A percentile compares a stretch with the other conserved stretches of the same genome.
Evolutionary conservation across 2,329 filamentous ascomycete species (phyloP).

Genomic region (Cladosporium colombiae): DNA sequence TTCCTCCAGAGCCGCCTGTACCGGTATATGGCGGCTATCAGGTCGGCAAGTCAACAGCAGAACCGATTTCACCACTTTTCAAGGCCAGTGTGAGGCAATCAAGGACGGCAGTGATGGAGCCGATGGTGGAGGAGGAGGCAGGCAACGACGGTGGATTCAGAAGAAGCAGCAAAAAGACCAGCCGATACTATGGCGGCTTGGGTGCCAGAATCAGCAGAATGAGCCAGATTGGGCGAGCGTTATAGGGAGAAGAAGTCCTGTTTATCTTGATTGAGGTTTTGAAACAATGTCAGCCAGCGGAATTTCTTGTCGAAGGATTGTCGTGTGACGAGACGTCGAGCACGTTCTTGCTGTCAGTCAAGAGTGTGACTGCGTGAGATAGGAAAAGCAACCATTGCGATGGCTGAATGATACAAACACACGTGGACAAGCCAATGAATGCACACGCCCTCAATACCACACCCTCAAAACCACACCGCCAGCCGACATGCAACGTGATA

Average conservation of each 20-base stretch:
- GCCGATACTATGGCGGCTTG: conserved; percentile 8
- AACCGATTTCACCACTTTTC: not conserved
- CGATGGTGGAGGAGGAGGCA: conserved; percentile 16
- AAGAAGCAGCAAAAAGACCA: conserved; percentile 9
- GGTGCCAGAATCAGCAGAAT: conserved; percentile 9
- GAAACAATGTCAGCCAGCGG: not conserved
- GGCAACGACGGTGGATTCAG: not conserved
- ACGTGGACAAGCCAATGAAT: not conserved
- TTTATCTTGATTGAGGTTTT: not conserved
- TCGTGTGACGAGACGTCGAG: not conserved
- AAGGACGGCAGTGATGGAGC: conserved; percentile 10
- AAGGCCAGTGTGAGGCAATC: not conserved
- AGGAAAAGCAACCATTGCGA: not conserved
- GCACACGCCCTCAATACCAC: not conserved
- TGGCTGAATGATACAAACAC: not conserved
- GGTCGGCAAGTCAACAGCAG: not conserved
- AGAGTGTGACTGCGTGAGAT: not conserved
- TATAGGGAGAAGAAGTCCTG: not conserved
- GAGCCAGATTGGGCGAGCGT: conserved; percentile 16
- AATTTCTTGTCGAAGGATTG: not conserved
- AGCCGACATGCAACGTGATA: not conserved
- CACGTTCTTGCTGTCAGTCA: not conserved
- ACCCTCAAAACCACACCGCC: not conserved
- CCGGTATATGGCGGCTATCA: conserved; percentile 1
- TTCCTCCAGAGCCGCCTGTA: not conserved